These are phyloP conservation scores for Phytophthora aleatoria DNA, from an alignment of 352 stramenopile species.

Conservation along the genomic window DNA sequence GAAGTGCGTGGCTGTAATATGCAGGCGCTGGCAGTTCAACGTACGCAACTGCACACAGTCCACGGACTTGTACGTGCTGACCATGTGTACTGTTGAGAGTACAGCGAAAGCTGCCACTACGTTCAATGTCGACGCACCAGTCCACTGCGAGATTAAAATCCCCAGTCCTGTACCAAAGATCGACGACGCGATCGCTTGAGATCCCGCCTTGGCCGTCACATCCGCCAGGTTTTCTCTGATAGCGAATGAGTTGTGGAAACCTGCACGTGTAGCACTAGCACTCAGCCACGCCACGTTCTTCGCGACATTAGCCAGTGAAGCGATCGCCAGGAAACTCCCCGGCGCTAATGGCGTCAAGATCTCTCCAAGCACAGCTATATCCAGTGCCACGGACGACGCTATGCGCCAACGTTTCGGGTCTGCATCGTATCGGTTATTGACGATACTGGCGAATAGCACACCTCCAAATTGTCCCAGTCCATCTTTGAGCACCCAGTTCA, in stretches of 20 bases:
- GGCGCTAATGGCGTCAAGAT: conserved; percentile 86
- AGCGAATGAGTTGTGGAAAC: conserved; percentile 94
- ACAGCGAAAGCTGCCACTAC: conserved; percentile 58
- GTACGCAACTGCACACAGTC: conserved; percentile 63
- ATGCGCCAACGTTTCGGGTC: conserved; percentile 95
- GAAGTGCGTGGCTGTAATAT: conserved; percentile 59
- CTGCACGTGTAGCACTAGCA: conserved; percentile 92
- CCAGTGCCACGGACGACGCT: conserved; percentile 89
- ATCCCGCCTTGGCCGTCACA: conserved; percentile 95
- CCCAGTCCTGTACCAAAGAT: conserved; percentile 76
- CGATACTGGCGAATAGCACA: conserved; percentile 92
- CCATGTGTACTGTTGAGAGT: conserved; percentile 56
- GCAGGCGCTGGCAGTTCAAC: conserved; percentile 70
- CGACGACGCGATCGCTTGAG: conserved; percentile 94
- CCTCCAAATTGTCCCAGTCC: conserved; percentile 96
- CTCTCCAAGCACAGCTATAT: conserved; percentile 93
- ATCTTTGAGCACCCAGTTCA: conserved; percentile 98
- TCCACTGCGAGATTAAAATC: conserved; percentile 69
- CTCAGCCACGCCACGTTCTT: conserved; percentile 98
- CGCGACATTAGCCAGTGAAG: conserved; percentile 87
- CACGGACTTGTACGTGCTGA: conserved; percentile 67
- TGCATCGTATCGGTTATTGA: conserved; percentile 94
- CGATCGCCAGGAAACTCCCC: conserved; percentile 89
- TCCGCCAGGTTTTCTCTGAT: conserved; percentile 93
- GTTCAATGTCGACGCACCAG: conserved; percentile 50